Conservation (phyloP, 495 filamentous ascomycete genomes). For the Sordaria brevicollis region DNA sequence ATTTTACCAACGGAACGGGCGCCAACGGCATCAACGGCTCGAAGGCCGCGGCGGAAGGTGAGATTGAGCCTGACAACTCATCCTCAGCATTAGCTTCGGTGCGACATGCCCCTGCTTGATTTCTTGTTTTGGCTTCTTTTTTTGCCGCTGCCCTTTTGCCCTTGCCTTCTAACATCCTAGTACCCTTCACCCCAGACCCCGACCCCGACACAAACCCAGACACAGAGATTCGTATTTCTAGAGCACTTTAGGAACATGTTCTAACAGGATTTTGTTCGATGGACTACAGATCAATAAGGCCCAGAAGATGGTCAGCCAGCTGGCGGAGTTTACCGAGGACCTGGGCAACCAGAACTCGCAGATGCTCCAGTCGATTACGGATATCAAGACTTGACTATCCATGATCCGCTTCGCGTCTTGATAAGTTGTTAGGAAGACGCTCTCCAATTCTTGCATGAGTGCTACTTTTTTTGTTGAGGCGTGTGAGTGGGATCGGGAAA, state of each 20-base stretch:
- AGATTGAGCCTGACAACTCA: conserved; percentile 40
- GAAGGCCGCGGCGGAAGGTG: conserved; percentile 39
- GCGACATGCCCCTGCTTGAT: conserved; percentile 37
- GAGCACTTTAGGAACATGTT: background rate
- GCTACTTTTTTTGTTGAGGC: background rate
- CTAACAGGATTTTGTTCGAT: conserved; percentile 11
- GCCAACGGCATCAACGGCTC: conserved; percentile 12
- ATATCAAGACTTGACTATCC: conserved; percentile 11
- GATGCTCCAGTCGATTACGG: conserved; percentile 33
- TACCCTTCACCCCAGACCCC: background rate
- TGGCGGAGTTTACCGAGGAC: conserved; percentile 37
- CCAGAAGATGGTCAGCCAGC: conserved; percentile 31
- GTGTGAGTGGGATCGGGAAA: background rate
- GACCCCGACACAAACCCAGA: background rate
- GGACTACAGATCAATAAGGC: conserved; percentile 38
- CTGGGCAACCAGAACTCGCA: conserved; percentile 33
- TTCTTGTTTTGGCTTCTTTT: conserved; percentile 2
- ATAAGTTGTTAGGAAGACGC: background rate
- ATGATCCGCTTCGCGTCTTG: background rate
- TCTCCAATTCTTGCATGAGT: background rate
- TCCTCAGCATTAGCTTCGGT: conserved; percentile 48
- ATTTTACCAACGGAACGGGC: conserved; percentile 24
- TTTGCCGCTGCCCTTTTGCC: background rate
- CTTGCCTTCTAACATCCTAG: background rate
- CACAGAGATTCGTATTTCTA: background rate